A percentile compares a stretch with the other conserved stretches of the same genome.
Evolutionary conservation across 345 rosid genomes (phyloP).

Genomic region (Rhizophora mangle): DNA sequence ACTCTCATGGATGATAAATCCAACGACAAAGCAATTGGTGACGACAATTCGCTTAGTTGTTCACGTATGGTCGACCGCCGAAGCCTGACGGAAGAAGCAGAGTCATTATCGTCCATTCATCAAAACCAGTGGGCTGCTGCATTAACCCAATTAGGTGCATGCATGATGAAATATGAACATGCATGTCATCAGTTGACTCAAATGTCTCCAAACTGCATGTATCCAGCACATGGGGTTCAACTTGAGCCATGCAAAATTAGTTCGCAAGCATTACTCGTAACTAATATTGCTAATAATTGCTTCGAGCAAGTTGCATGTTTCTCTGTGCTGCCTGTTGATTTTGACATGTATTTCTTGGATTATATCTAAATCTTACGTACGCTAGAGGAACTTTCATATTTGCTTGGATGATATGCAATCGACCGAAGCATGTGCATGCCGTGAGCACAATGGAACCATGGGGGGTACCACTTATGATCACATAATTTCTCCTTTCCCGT

Average conservation of each 20-base stretch:
- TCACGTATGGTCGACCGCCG: background rate
- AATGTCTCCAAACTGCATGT: slow-evolving; percentile 23
- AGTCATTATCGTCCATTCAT: slow-evolving; percentile 10
- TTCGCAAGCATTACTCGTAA: background rate
- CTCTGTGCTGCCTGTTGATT: background rate
- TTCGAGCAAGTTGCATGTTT: background rate
- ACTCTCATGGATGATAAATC: too few relatives aligned
- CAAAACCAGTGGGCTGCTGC: background rate
- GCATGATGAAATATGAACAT: slow-evolving; percentile 20
- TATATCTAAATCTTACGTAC: background rate
- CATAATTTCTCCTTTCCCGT: background rate
- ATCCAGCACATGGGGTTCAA: slow-evolving; percentile 25
- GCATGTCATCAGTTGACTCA: slow-evolving; percentile 14
- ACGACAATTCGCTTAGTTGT: background rate
- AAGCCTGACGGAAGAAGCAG: background rate
- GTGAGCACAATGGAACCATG: slow-evolving; percentile 38
- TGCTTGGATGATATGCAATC: slow-evolving; percentile 8
- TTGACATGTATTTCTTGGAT: slow-evolving; percentile 8
- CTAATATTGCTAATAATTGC: background rate
- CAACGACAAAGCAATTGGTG: background rate
- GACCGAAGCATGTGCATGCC: slow-evolving; percentile 35
- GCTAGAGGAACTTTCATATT: background rate
- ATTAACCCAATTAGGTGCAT: slow-evolving; percentile 23
- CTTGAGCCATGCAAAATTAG: slow-evolving; percentile 20
- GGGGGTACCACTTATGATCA: slow-evolving; percentile 10